These are phyloP conservation scores for Dalbergia cultrata DNA, from an alignment of 306 rosid species.

Conservation along the genomic window DNA sequence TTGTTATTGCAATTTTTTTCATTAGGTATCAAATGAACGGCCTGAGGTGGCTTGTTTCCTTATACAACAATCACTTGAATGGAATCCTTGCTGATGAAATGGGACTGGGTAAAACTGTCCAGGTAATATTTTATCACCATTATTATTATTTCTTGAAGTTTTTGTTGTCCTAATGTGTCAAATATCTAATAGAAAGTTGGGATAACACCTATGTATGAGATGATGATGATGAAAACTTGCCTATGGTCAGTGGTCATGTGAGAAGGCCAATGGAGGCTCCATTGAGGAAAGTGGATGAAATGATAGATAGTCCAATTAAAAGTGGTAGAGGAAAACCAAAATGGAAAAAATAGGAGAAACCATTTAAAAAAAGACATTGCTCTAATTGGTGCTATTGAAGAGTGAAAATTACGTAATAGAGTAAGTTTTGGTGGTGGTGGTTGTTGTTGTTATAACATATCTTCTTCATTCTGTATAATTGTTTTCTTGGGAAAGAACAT, in stretches of 20 bases:
- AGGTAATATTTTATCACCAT: slow-evolving; percentile 56
- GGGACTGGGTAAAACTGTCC: slow-evolving; percentile 99
- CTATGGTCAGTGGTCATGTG: neutral
- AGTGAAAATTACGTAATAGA: neutral
- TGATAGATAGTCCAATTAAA: neutral
- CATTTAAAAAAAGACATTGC: neutral
- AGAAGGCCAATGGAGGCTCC: neutral
- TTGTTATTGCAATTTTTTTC: slow-evolving; percentile 47
- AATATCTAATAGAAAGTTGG: neutral
- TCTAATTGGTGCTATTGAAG: neutral
- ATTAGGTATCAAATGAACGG: slow-evolving; percentile 99
- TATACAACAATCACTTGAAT: slow-evolving; percentile 95
- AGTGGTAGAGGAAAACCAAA: neutral
- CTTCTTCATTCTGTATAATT: slow-evolving; percentile 2
- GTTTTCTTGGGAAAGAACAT: neutral
- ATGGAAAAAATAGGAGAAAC: neutral
- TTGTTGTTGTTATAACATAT: neutral
- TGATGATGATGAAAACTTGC: neutral
- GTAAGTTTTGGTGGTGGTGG: neutral
- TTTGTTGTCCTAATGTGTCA: neutral
- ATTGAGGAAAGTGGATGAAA: neutral
- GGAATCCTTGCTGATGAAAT: slow-evolving; percentile 99
- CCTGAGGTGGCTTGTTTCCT: slow-evolving; percentile 95
- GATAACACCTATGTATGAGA: neutral
- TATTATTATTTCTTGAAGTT: neutral